phyloP scores from a whole-genome alignment of 306 rosid genomes.

The Acmispon strigosus region DNA sequence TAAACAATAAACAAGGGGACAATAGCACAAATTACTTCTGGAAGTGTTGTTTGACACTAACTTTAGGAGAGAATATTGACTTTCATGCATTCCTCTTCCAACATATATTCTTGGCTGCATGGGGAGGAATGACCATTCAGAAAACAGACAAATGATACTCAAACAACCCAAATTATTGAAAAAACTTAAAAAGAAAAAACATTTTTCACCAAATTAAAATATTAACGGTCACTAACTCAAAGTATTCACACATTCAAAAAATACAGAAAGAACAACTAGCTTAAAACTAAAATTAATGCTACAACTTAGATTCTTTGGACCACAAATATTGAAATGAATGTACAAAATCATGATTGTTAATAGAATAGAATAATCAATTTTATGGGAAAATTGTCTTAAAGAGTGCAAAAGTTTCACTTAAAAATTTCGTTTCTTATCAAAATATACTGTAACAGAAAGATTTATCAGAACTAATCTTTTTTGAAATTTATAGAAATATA shows the following conservation, averaged over 20 bases:
- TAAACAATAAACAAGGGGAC: constrained; percentile 9
- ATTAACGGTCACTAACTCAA: constrained; percentile 1
- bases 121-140: constrained; percentile 20
- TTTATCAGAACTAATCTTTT: not conserved
- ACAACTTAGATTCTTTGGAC: not conserved
- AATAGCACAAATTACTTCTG: constrained; percentile 5
- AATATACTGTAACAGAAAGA: not conserved
- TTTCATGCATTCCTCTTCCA: constrained; percentile 99
- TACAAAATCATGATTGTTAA: not conserved
- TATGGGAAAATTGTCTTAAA: not conserved
- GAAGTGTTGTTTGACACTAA: constrained; percentile 36
- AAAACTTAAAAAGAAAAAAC: not conserved
- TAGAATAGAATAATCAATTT: not conserved
- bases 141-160: constrained; percentile 7
- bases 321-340: not conserved
- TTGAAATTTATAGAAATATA: not conserved
- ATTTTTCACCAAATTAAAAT: not conserved
- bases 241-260: not conserved
- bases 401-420: not conserved
- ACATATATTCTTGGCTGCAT: constrained; percentile 89
- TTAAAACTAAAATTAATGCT: not conserved
- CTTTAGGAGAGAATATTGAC: constrained; percentile 78
- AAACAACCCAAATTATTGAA: constrained; percentile 4
- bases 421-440: not conserved
- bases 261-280: not conserved